Base-by-base conservation (phyloP, 305 asterid species). In the Solanum hybrid region DNA sequence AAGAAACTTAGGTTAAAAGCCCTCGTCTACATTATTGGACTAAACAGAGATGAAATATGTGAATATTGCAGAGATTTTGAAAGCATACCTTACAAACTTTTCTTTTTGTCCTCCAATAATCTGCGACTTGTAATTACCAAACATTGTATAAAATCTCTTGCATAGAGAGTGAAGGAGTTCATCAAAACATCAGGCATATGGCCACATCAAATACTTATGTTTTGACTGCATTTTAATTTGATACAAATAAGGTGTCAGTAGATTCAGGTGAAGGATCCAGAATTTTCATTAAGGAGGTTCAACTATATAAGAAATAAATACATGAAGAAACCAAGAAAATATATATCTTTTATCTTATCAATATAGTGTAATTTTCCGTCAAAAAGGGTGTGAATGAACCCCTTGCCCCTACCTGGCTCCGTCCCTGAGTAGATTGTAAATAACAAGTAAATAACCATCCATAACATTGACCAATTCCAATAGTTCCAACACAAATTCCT, bases 71-170 rank as follows among this genome's bases (percentile, higher is more conserved):
- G 8, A 83, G 51, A 14, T 35, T 6, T 5, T 31, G 89, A 39
- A 87, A 13, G 42, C 90, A 87, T 92, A 96, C 98, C 98, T 93
- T 83, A 94, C 98, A 89, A 96, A 96, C 89, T 92, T 94, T 95
- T 95, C 98, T 95, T 94, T 96, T 90, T 94, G 94, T 81, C 99
- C 97, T 29, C 95, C 97, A 64, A 97, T 94, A 86, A 90, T 93
- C 91, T 95, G 97, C 42, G 97, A 90, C 95, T 95, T 97, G 92
- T 90, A 90, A 86, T 90, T 90, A 88, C 93, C 94, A 89, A 93
- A 96, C 99, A 97, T 95, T 89, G 91, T 91, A 88, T 26, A 74
- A 31, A 87, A 91, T 77, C 88, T 42, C 89, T 37, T 87, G 89
- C 95, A 93, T 93, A 46, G 94, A 89, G 87, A 86, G 90, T 88